Evolutionary conservation across 2,329 filamentous ascomycete genomes (phyloP).

Genomic region (Botrytis elliptica): DNA sequence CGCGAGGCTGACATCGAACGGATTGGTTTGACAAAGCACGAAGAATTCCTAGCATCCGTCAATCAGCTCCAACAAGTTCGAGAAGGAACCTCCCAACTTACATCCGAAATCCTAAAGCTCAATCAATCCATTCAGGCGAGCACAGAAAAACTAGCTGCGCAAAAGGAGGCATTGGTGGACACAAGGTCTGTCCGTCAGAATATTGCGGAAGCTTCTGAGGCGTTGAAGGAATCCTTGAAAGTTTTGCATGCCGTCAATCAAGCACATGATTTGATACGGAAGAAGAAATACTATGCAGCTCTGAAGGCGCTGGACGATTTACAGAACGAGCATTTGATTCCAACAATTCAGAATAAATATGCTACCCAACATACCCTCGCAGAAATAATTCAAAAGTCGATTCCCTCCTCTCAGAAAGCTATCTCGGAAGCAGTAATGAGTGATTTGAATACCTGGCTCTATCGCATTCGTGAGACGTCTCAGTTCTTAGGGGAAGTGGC

Average conservation of each 20-base stretch:
- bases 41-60: slow-evolving; percentile 92
- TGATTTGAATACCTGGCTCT: slow-evolving; percentile 96
- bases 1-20: slow-evolving; percentile 89
- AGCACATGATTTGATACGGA: slow-evolving; percentile 84
- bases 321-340: slow-evolving; percentile 86
- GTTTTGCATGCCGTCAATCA: slow-evolving; percentile 91
- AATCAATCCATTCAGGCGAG: slow-evolving; percentile 95
- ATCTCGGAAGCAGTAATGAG: slow-evolving; percentile 97
- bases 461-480: slow-evolving; percentile 89
- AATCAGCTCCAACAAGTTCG: slow-evolving; percentile 90
- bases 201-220: slow-evolving; percentile 87
- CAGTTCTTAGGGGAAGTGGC: slow-evolving; percentile 95
- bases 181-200: slow-evolving; percentile 91
- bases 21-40: slow-evolving; percentile 93
- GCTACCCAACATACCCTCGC: slow-evolving; percentile 94
- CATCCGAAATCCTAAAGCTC: slow-evolving; percentile 84
- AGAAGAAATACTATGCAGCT: slow-evolving; percentile 94
- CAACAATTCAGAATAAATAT: slow-evolving; percentile 73
- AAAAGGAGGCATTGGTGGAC: slow-evolving; percentile 92
- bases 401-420: slow-evolving; percentile 85
- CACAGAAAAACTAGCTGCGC: slow-evolving; percentile 88
- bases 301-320: slow-evolving; percentile 92
- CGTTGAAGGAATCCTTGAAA: slow-evolving; percentile 85
- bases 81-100: slow-evolving; percentile 84
- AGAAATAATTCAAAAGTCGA: slow-evolving; percentile 92